Evolutionary conservation across 495 filamentous ascomycete genomes (phyloP), one percentile per base, ranked within the genome.

Genomic region (Clohesyomyces aquaticus): DNA sequence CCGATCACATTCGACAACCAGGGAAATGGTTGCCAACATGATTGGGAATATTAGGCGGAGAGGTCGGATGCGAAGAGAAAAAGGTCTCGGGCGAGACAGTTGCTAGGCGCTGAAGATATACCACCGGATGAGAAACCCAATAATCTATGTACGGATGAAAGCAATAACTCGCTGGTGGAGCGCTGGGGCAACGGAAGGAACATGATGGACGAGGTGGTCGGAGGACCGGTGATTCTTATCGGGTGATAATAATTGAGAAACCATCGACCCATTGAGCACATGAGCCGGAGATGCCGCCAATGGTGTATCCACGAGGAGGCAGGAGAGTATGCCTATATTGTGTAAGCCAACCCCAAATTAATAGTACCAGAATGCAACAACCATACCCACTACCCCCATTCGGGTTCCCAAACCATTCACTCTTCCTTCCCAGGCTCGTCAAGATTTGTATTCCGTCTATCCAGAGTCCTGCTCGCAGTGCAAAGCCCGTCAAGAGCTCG

Each of bases 371-470:
- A 63, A 16, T 12, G 10, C 14, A 19, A 10, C 3, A 22, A 78
- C 86, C 32, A 72, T 85, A 97, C 94, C 86, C 85, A 67, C 86
- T 88, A 52, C 94, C 93, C 49, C 92, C 92, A 59, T 78, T 77
- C 11, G 87, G 74, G 71, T 96, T 96, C 16, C 94, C 94, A 80
- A 85, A 97, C 42, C 95, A 71, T 45, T 87, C 85, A 3, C 93
- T 97, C 73, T 87, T 89, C 62, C 94, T 82, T 28, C 92, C 93
- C 27, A 89, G 76, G 70, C 88, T 96, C 8, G 94, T 97, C 71
- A 97, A 74, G 59, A 98, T 88, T 72, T 96, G 91, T 55, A 98
- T 84, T 14, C 85, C 94, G 74, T 96, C 92, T 63, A 97, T 89
- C 89, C 91, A 94, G 35, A 83, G 76, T 11, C 91, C 91, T 43